Evolutionary conservation across 768 basidiomycete genomes (phyloP).

Genomic region (Boletus coccyginus): DNA sequence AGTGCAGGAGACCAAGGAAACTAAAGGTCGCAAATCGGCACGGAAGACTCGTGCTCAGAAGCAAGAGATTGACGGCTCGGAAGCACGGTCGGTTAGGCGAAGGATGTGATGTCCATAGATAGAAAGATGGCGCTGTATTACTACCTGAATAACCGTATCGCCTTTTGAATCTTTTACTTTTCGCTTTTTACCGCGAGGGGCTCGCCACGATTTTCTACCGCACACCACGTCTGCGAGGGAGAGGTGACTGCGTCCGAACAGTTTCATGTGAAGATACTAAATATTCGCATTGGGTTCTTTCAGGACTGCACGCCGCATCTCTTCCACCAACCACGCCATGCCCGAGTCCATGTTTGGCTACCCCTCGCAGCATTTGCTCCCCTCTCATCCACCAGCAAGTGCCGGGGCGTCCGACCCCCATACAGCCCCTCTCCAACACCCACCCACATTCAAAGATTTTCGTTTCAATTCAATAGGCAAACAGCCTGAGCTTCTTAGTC

Average conservation of each 20-base stretch:
- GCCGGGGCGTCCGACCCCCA: not conserved
- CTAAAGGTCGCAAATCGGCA: conserved; percentile 42
- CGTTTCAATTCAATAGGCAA: conserved; percentile 55
- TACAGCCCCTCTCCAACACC: conserved; percentile 11
- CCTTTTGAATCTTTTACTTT: not conserved
- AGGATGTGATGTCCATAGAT: not conserved
- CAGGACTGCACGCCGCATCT: conserved; percentile 1
- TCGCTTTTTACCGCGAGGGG: not conserved
- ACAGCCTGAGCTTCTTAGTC: conserved; percentile 48
- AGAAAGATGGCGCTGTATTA: not conserved
- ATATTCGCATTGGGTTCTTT: conserved; percentile 12
- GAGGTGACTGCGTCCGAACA: conserved; percentile 14
- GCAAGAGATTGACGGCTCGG: conserved; percentile 28
- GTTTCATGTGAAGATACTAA: conserved; percentile 12
- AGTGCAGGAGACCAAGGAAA: conserved; percentile 38
- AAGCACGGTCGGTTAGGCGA: not conserved
- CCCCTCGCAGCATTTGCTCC: conserved; percentile 25
- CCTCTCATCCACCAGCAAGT: conserved; percentile 3
- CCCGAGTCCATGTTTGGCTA: conserved; percentile 29
- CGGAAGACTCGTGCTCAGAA: conserved; percentile 28
- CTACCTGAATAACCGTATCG: too few species aligned
- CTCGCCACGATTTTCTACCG: not conserved
- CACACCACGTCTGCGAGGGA: not conserved
- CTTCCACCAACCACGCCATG: conserved; percentile 21
- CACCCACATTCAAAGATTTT: conserved; percentile 38